Percentiles rank a stretch among this genome's conserved stretches.
Conservation (phyloP, 371 early-diverging fungal species). For the Apophysomyces sp. region DNA sequence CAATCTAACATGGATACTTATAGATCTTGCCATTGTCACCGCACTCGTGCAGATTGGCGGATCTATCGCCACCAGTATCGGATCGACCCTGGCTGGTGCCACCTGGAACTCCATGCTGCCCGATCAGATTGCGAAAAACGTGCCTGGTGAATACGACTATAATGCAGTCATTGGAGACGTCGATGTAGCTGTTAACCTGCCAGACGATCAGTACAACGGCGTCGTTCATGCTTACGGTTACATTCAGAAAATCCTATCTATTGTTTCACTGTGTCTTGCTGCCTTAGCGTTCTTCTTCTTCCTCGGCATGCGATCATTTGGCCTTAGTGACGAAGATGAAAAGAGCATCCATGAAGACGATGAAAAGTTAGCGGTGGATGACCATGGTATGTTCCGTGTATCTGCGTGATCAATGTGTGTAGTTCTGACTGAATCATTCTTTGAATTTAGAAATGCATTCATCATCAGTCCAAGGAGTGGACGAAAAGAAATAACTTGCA, state of each 20-base stretch:
- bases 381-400: not conserved
- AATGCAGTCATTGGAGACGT: conserved; percentile 12
- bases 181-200: conserved; percentile 11
- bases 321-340: conserved; percentile 10
- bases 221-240: conserved; percentile 21
- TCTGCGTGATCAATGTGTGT: not conserved
- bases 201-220: conserved; percentile 16
- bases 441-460: not conserved
- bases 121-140: conserved; percentile 21
- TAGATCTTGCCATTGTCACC: conserved; percentile 41
- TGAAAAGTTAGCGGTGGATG: not conserved
- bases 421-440: not conserved
- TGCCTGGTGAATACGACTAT: conserved; percentile 35
- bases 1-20: not conserved
- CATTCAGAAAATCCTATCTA: conserved; percentile 36
- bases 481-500: no score
- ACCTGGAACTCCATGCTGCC: conserved; percentile 48
- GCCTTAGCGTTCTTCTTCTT: conserved; percentile 13
- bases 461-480: not conserved
- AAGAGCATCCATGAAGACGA: not conserved
- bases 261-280: conserved; percentile 25
- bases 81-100: conserved; percentile 43
- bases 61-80: conserved; percentile 40
- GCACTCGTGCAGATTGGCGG: conserved; percentile 41
- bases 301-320: conserved; percentile 11